Conservation (phyloP, 495 filamentous ascomycete genomes). For the Aspergillus haitiensis region DNA sequence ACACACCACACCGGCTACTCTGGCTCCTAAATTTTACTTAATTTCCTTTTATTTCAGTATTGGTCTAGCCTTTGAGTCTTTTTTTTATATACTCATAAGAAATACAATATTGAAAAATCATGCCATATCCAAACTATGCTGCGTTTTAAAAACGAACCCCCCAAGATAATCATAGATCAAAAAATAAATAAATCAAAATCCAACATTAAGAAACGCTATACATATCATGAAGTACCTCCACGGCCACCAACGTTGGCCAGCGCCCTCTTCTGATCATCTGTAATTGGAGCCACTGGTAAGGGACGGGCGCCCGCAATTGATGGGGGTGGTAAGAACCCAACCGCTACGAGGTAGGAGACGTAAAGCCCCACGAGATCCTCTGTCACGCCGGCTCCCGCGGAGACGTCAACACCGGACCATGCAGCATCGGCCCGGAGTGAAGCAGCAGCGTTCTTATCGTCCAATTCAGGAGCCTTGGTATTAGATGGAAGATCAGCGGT, state of each 20-base stretch:
- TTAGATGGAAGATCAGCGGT: constrained; percentile 73
- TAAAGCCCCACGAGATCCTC: constrained; percentile 71
- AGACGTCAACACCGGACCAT: constrained; percentile 64
- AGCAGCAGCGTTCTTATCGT: constrained; percentile 68
- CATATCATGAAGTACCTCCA: constrained; percentile 37
- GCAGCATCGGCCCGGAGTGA: constrained; percentile 61
- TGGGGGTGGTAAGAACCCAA: constrained; percentile 68
- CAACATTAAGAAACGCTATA: not conserved
- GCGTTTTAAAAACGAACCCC: too few species aligned
- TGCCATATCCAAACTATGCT: too few species aligned
- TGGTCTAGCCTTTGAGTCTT: too few species aligned
- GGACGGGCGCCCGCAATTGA: constrained; percentile 40
- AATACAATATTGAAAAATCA: too few species aligned
- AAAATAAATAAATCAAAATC: not conserved
- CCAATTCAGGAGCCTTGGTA: constrained; percentile 78
- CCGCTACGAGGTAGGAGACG: constrained; percentile 66
- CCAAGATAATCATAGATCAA: not conserved
- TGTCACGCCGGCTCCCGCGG: constrained; percentile 62
- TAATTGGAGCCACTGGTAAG: constrained; percentile 49
- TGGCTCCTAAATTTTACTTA: too few species aligned
- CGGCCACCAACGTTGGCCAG: constrained; percentile 51
- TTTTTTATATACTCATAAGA: too few species aligned
- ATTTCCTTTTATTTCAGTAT: too few species aligned
- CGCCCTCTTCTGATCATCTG: constrained; percentile 53
- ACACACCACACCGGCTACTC: too few species aligned